Evolutionary conservation across 2,329 filamentous ascomycete genomes (phyloP).

Genomic region (Xylariaceae sp.): DNA sequence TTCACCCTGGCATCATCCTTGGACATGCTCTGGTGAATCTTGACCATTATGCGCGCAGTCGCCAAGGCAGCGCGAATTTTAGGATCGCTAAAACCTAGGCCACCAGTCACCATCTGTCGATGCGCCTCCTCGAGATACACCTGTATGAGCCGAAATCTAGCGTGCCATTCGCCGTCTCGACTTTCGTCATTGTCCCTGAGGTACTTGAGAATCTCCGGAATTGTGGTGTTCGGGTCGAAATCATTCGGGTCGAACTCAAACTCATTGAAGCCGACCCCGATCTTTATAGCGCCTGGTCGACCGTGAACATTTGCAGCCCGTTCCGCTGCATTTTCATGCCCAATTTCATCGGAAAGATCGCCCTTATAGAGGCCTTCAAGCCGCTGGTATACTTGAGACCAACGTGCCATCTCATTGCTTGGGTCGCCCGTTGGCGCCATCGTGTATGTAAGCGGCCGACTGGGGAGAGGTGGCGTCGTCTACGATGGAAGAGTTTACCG

Average conservation of each 20-base stretch:
- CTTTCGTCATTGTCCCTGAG: conserved; percentile 47
- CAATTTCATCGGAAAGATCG: neutral
- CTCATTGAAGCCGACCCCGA: conserved; percentile 25
- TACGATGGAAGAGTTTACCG: neutral
- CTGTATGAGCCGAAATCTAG: conserved; percentile 28
- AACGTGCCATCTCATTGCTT: neutral
- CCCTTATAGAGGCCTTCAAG: conserved; percentile 14
- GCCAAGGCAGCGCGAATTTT: conserved; percentile 20
- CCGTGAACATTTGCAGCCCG: neutral
- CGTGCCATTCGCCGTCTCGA: conserved; percentile 33
- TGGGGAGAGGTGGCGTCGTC: neutral
- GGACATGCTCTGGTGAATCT: conserved; percentile 21
- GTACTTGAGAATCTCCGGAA: conserved; percentile 41
- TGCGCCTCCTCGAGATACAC: conserved; percentile 37
- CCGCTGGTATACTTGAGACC: neutral
- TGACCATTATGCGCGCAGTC: conserved; percentile 25
- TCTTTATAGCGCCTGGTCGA: neutral
- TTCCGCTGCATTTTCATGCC: neutral
- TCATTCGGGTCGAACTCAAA: conserved; percentile 31
- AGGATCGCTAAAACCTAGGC: conserved; percentile 23
- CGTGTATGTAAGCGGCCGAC: neutral
- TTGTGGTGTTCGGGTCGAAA: conserved; percentile 35
- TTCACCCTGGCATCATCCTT: conserved; percentile 16
- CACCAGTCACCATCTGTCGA: conserved; percentile 24
- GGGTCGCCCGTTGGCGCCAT: conserved; percentile 14